Base-by-base conservation (phyloP, 129 eudicot species). In the Artemisia argyi region DNA sequence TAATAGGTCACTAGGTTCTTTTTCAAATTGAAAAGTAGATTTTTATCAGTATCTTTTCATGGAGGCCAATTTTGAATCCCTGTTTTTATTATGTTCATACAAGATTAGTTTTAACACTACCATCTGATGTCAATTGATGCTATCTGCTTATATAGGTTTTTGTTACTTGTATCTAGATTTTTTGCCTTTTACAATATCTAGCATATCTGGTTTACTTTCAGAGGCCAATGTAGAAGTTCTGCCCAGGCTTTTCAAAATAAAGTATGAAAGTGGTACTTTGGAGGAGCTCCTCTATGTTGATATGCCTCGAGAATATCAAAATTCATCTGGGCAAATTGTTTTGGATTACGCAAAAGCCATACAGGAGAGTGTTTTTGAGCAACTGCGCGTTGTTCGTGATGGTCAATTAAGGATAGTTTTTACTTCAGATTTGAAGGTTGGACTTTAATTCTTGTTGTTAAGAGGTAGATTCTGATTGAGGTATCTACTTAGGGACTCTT, bases 181-280 rank as follows among this genome's bases (percentile, higher is more conserved):
- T 26, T 8, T 24, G 64, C 49, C 17, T 60, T 55, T 69, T 54
- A 30, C 62, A 39, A 26, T 42, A 20, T 71, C 55, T 71, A 71
- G 19, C 19, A 4, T 69, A 61, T 51, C 19, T 30, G 16, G 35
- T 10, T 59, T 71, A 12, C 42, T 75, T 50, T 76, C 90, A 91
- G 97, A 91, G 89, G 97, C 97, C 60, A 91, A 87, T 68, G 90
- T 57, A 20, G 97, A 88, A 84, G 96, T 91, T 76, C 86, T 91
- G 39, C 96, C 97, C 0, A 88, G 97, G 71, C 96, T 88, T 71
- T 91, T 86, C 69, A 91, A 91, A 88, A 72, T 91, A 71, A 91
- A 91, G 81, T 91, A 86, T 65, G 97, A 88, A 81, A 91, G 96
- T 78, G 97, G 97, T 17, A 91, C 96, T 28, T 66, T 88, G 55